Evolutionary conservation across 78 protist genomes (phyloP), one percentile per base, ranked within the genome.

Genomic region (Pigoraptor vietnamica): DNA sequence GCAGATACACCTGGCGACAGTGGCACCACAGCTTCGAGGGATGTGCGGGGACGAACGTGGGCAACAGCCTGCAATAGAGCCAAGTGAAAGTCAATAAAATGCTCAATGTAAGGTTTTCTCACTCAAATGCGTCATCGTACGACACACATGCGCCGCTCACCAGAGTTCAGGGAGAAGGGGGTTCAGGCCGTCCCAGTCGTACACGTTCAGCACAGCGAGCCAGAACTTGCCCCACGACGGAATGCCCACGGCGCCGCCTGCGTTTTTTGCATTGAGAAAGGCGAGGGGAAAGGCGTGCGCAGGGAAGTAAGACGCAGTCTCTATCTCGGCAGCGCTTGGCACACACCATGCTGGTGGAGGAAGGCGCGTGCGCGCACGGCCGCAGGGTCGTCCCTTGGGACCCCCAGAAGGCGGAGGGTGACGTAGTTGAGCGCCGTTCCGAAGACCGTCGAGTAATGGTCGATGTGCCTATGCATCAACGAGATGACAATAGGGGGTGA

Each of bases 191-290:
- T 90, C 94, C 97, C 97, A 98, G 32, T 82, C 87, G 55, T 92
- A 94, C 35, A 97, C 94, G 32, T 94, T 94, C 37, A 96, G 89
- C 32, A 91, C 89, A 10, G 96, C 90, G 88, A 98, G 93, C 96
- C 97, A 98, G 87, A 96, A 96, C 89, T 98, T 98, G 79, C 98
- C 99, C 99, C 99, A 98, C 48, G 96, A 90, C 35, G 98, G 97
- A 24, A 96, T 95, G 88, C 95, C 93, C 24, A 84, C 0, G 1
- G 93, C 97, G 25, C 98, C 98, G 39, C 96, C 93, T 25, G 86
- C n/a, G 67, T 14, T 48, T 6, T 48, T 6, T 48, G 6, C 67
- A 48, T 48, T 6, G 67, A 48, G 14, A 6, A 6, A 48, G 29
- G 14, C 6, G 67, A 48, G 67, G 14, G 67, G 14, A 48, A 48